These are phyloP conservation scores for Clonostachys byssicola DNA, from an alignment of 2,329 filamentous ascomycete genomes.

Conservation along the genomic window DNA sequence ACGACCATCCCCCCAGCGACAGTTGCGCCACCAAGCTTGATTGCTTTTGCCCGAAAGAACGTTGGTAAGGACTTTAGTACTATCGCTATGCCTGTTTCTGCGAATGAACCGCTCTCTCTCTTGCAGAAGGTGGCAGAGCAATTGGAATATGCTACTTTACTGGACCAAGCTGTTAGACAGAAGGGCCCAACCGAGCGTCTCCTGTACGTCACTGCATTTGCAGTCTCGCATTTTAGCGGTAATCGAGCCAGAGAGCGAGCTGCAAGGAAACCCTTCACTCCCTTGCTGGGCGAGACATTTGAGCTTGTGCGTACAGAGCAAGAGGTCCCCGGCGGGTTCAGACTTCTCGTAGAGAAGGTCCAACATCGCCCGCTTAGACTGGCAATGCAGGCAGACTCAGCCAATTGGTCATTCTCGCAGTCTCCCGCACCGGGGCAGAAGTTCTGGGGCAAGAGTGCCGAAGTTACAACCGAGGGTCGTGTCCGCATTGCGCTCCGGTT, in stretches of 20 bases:
- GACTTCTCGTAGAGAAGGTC: constrained; percentile 93
- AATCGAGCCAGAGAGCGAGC: constrained; percentile 83
- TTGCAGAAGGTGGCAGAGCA: constrained; percentile 88
- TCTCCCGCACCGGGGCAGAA: constrained; percentile 88
- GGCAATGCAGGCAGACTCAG: constrained; percentile 87
- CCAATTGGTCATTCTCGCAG: constrained; percentile 82
- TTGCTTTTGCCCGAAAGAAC: constrained; percentile 93
- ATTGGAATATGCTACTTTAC: constrained; percentile 81
- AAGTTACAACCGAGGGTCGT: constrained; percentile 88
- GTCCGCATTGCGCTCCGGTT: constrained; percentile 70
- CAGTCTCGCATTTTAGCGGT: constrained; percentile 80
- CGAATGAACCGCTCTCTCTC: constrained; percentile 87
- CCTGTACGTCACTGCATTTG: constrained; percentile 84
- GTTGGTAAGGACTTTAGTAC: constrained; percentile 96
- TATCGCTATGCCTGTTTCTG: constrained; percentile 95
- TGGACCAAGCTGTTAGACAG: constrained; percentile 69
- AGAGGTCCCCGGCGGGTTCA: constrained; percentile 68
- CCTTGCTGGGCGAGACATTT: constrained; percentile 91
- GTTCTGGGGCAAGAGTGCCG: constrained; percentile 97
- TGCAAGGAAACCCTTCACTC: constrained; percentile 95
- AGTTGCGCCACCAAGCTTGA: constrained; percentile 81
- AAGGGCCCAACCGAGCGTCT: constrained; percentile 64
- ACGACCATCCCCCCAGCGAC: constrained; percentile 68
- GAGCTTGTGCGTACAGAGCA: constrained; percentile 86
- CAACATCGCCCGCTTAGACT: constrained; percentile 88